Evolutionary conservation across 2,329 filamentous ascomycete genomes (phyloP), one percentile per base, ranked within the genome.

Genomic region (Sarocladium kiliense): DNA sequence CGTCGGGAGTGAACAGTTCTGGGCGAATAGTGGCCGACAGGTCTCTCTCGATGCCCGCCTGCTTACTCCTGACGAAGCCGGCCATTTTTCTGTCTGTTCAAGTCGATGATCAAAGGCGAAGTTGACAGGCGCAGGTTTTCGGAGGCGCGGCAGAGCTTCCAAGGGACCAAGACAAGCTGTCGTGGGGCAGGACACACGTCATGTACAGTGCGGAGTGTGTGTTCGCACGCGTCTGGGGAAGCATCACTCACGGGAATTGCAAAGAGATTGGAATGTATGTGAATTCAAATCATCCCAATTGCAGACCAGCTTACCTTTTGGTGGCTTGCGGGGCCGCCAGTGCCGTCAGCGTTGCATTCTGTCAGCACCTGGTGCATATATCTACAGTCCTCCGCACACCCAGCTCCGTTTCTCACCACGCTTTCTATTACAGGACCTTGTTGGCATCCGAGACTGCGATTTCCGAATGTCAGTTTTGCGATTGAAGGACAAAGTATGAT

Each of bases 41-140:
- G 74, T 97, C 94, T 72, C 87, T 89, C 68, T 91, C 88, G 64
- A 99, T 88, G 65, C 94, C 94, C 56, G 91, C 84, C 79, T 97
- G 94, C 79, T 96, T 97, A 64, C 89, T 88, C 68, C 94, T 82
- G 59, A 99, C 76, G 68, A 97, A 93, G 64, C 88, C 84, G 55
- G 92, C 85, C 92, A 97, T 97, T 41, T 41, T 41, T 19, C 23
- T 34, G 11, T 19, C 18, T 36, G 26, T 16, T 36, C 23, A 14
- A 18, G 39, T 44, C 36, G 36, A 14, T 21, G 39, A 18, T 41
- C 18, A 32, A 5, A 4, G 44, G 6, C 9, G 14, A 32, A n/a
- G 44, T 30, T 49, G 25, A 49, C 5, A 23, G 12, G n/a, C 21
- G 44, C 10, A 49, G 10, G 26, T 27, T 49, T 19, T 44, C 25